phyloP scores from a whole-genome alignment of 2,329 filamentous ascomycete genomes.

The Colletotrichum sp. region DNA sequence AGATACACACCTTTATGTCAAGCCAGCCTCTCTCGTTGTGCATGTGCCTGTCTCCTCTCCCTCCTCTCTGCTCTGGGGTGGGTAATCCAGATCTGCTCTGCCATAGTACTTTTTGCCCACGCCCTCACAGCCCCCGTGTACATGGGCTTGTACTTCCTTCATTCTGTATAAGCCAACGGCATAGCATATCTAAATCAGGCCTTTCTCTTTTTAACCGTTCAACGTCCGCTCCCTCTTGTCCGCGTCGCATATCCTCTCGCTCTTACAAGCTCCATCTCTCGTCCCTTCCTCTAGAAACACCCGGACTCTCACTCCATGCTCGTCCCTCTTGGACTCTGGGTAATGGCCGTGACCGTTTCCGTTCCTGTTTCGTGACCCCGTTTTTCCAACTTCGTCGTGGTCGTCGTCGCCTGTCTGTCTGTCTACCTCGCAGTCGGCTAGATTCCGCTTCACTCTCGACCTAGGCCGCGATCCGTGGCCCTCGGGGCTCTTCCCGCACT shows the following conservation, averaged over 20 bases:
- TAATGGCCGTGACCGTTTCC: slow-evolving; percentile 23
- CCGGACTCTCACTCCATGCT: slow-evolving; percentile 20
- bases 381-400: background rate
- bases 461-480: slow-evolving; percentile 6
- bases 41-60: background rate
- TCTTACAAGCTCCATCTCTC: slow-evolving; percentile 16
- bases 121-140: slow-evolving; percentile 20
- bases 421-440: slow-evolving; percentile 16
- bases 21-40: background rate
- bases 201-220: slow-evolving; percentile 17
- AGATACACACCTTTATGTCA: slow-evolving; percentile 10
- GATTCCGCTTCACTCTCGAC: slow-evolving; percentile 7
- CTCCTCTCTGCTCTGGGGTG: background rate
- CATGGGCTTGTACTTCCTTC: background rate
- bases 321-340: slow-evolving; percentile 20
- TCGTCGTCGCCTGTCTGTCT: background rate
- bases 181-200: slow-evolving; percentile 18
- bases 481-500: slow-evolving; percentile 15
- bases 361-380: slow-evolving; percentile 21
- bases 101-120: background rate
- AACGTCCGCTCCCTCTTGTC: slow-evolving; percentile 18
- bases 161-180: slow-evolving; percentile 15
- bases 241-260: slow-evolving; percentile 9
- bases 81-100: background rate
- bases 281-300: slow-evolving; percentile 20